Percentiles rank a stretch among this genome's conserved stretches.
These are phyloP conservation scores for Carex kokanica DNA, from an alignment of 176 grass and related monocot genomes.

Conservation along the genomic window DNA sequence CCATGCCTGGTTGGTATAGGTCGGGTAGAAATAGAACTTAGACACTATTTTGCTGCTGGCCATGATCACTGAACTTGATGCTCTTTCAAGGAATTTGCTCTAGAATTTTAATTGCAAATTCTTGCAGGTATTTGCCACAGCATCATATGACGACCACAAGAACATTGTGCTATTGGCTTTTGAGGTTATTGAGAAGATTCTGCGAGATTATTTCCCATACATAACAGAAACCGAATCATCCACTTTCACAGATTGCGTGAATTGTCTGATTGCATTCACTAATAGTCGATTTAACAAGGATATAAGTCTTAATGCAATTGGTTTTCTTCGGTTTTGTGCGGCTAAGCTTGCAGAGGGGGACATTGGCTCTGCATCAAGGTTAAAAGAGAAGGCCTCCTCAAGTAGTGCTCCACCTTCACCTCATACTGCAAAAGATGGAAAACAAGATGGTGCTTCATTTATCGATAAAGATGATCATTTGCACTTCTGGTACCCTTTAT, in stretches of 20 bases:
- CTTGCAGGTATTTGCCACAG: conserved; percentile 96
- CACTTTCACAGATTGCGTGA: conserved; percentile 95
- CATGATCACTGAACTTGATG: not conserved
- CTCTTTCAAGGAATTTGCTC: conserved; percentile 10
- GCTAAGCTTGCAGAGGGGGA: conserved; percentile 94
- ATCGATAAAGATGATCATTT: conserved; percentile 89
- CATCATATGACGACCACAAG: conserved; percentile 99
- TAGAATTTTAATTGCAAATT: conserved; percentile 20
- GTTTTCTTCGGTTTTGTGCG: conserved; percentile 98
- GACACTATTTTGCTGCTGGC: not conserved
- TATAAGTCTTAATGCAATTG: conserved; percentile 98
- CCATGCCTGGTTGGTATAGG: not conserved
- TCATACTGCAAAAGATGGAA: conserved; percentile 61
- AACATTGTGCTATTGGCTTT: conserved; percentile 95
- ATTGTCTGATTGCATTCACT: conserved; percentile 97
- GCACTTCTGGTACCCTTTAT: conserved; percentile 98
- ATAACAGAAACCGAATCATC: conserved; percentile 94
- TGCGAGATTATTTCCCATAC: conserved; percentile 95
- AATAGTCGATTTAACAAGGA: conserved; percentile 98
- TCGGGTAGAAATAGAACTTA: not conserved
- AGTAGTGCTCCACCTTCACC: conserved; percentile 53
- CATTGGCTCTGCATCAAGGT: conserved; percentile 71
- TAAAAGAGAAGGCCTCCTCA: conserved; percentile 57
- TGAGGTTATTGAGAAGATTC: conserved; percentile 98
- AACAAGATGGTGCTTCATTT: conserved; percentile 54